A percentile compares a stretch with the other conserved stretches of the same genome.
Evolutionary conservation across 139 green algal genomes (phyloP).

Genomic region (Raphidocelis subcapitata): DNA sequence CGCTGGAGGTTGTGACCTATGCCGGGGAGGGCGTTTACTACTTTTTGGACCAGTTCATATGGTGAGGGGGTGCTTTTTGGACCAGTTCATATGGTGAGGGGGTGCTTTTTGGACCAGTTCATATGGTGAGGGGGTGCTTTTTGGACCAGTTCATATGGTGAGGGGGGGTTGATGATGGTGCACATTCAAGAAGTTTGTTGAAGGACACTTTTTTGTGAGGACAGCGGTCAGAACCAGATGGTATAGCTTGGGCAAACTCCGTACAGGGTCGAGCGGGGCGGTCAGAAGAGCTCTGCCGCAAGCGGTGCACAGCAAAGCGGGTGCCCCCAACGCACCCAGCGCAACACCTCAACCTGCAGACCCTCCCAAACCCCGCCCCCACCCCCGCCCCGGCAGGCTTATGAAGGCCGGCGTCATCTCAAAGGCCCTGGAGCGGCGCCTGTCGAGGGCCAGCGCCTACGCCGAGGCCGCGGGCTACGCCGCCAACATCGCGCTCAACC

Average conservation of each 20-base stretch:
- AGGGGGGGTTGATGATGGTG: not conserved
- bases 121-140: not conserved
- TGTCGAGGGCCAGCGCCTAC: conserved; percentile 56
- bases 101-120: too few species aligned
- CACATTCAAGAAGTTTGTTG: not conserved
- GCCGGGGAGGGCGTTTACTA: conserved; percentile 79
- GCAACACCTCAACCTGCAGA: not conserved
- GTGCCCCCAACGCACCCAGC: too few species aligned
- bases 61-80: too few species aligned
- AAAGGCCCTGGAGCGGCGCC: conserved; percentile 43
- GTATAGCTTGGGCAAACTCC: too few species aligned
- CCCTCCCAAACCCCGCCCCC: not conserved
- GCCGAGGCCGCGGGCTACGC: conserved; percentile 77
- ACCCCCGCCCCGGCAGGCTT: conserved; percentile 46
- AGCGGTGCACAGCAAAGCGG: too few species aligned
- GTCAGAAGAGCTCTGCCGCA: too few species aligned
- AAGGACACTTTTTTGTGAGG: not conserved
- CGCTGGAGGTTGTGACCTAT: conserved; percentile 66
- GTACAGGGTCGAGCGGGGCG: too few species aligned
- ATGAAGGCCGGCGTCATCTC: conserved; percentile 76
- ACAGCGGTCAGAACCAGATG: too few species aligned
- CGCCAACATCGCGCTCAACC: conserved; percentile 62
- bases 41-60: conserved; percentile 82
- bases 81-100: too few species aligned
- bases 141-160: not conserved